phyloP scores from a whole-genome alignment of 345 rosid genomes.

The Citrus hindsii region DNA sequence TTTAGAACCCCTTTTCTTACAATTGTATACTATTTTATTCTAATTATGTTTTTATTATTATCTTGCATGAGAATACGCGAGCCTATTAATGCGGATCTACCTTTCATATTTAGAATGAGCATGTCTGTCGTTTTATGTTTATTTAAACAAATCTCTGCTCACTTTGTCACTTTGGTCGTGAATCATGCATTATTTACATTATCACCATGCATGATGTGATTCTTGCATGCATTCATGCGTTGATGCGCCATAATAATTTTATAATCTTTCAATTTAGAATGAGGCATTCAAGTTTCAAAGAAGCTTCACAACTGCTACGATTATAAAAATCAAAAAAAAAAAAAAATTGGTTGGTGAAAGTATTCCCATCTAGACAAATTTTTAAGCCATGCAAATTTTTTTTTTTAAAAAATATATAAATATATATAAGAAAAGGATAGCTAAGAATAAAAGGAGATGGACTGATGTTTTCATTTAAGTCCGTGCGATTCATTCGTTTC shows the following conservation, averaged over 20 bases:
- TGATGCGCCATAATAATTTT: not conserved
- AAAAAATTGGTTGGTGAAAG: conserved; percentile 15
- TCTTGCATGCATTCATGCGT: not conserved
- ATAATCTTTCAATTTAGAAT: not conserved
- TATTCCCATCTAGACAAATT: conserved; percentile 13
- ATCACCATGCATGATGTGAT: not conserved
- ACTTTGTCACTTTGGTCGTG: conserved; percentile 2
- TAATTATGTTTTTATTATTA: not conserved
- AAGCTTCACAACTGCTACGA: conserved; percentile 15
- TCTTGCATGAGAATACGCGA: conserved; percentile 42
- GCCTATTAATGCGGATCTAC: conserved; percentile 41
- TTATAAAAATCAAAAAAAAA: not conserved
- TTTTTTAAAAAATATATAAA: not conserved
- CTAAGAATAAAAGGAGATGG: conserved; percentile 26
- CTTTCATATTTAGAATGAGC: conserved; percentile 35
- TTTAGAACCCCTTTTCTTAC: conserved; percentile 15
- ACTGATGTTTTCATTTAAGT: conserved; percentile 23
- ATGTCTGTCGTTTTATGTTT: conserved; percentile 52
- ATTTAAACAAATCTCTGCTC: not conserved
- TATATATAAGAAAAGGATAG: conserved; percentile 11
- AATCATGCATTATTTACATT: conserved; percentile 4
- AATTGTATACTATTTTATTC: not conserved
- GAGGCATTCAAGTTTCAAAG: conserved; percentile 19
- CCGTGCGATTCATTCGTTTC: conserved; percentile 6
- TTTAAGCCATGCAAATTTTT: conserved; percentile 17